A percentile compares a stretch with the other conserved stretches of the same genome.
Evolutionary conservation across 331 rosid species (phyloP).

Genomic region (Rosa hybrid): DNA sequence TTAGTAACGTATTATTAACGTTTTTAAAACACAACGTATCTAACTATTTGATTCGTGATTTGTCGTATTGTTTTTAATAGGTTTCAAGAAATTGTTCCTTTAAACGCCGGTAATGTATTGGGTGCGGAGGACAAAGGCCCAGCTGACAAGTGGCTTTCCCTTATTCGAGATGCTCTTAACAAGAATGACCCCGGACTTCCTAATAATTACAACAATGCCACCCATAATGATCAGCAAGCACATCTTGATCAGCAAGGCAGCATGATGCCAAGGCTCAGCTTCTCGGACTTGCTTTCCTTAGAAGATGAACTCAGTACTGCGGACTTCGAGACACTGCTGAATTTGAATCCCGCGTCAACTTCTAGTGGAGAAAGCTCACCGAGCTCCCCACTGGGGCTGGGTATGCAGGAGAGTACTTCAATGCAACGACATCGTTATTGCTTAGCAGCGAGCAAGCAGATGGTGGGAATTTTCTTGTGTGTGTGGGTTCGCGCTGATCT

Average conservation of each 20-base stretch:
- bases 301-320: slow-evolving; percentile 39
- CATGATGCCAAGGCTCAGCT: slow-evolving; percentile 44
- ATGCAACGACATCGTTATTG: slow-evolving; percentile 32
- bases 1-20: neutral
- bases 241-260: slow-evolving; percentile 5
- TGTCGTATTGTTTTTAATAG: slow-evolving; percentile 19
- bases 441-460: slow-evolving; percentile 79
- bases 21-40: neutral
- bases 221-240: neutral
- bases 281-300: slow-evolving; percentile 52
- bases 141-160: slow-evolving; percentile 64
- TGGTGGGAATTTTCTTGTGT: slow-evolving; percentile 89
- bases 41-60: neutral
- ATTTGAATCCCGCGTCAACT: neutral
- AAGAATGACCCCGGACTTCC: slow-evolving; percentile 9
- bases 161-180: slow-evolving; percentile 62
- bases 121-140: slow-evolving; percentile 88
- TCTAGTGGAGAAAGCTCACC: slow-evolving; percentile 32
- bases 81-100: slow-evolving; percentile 94
- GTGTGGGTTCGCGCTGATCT: slow-evolving; percentile 71
- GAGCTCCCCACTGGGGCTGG: neutral
- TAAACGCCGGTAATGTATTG: slow-evolving; percentile 83
- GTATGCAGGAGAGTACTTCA: slow-evolving; percentile 7
- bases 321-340: slow-evolving; percentile 7
- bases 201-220: slow-evolving; percentile 11